These are phyloP conservation scores for Paecilomyces niveus DNA, from an alignment of 2,329 filamentous ascomycete species.

Conservation along the genomic window DNA sequence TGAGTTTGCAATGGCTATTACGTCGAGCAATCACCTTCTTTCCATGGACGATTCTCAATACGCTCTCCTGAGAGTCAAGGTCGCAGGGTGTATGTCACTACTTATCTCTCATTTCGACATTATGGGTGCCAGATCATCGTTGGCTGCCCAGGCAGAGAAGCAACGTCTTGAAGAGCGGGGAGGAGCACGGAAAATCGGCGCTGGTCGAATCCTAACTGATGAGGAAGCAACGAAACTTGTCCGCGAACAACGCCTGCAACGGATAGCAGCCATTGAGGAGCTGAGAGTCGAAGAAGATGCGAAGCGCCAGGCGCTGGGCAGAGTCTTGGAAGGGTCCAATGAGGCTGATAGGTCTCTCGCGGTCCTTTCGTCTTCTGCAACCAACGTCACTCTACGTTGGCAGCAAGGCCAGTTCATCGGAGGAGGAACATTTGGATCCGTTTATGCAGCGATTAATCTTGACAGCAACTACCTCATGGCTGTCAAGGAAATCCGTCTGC, in stretches of 20 bases:
- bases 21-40: slow-evolving; percentile 85
- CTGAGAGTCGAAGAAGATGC: slow-evolving; percentile 70
- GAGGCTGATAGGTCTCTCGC: slow-evolving; percentile 93
- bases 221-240: slow-evolving; percentile 75
- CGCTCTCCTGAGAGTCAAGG: slow-evolving; percentile 71
- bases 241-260: slow-evolving; percentile 65
- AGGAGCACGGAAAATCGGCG: slow-evolving; percentile 69
- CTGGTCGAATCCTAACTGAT: slow-evolving; percentile 67
- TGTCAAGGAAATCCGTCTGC: slow-evolving; percentile 94
- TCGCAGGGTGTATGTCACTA: slow-evolving; percentile 94
- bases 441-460: slow-evolving; percentile 94
- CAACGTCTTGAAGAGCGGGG: slow-evolving; percentile 76
- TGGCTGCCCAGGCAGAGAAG: slow-evolving; percentile 90
- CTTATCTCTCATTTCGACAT: slow-evolving; percentile 98
- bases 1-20: slow-evolving; percentile 97
- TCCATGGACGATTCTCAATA: slow-evolving; percentile 86
- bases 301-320: slow-evolving; percentile 78
- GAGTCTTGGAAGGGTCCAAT: slow-evolving; percentile 88
- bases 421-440: slow-evolving; percentile 92
- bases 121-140: slow-evolving; percentile 88
- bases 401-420: slow-evolving; percentile 98
- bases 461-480: slow-evolving; percentile 96
- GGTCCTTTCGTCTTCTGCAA: slow-evolving; percentile 86
- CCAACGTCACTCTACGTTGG: slow-evolving; percentile 93
- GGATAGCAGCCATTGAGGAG: slow-evolving; percentile 70